Percentiles rank a stretch among this genome's conserved stretches.
These are phyloP conservation scores for Carpinus fangiana DNA, from an alignment of 306 rosid genomes.

Conservation along the genomic window DNA sequence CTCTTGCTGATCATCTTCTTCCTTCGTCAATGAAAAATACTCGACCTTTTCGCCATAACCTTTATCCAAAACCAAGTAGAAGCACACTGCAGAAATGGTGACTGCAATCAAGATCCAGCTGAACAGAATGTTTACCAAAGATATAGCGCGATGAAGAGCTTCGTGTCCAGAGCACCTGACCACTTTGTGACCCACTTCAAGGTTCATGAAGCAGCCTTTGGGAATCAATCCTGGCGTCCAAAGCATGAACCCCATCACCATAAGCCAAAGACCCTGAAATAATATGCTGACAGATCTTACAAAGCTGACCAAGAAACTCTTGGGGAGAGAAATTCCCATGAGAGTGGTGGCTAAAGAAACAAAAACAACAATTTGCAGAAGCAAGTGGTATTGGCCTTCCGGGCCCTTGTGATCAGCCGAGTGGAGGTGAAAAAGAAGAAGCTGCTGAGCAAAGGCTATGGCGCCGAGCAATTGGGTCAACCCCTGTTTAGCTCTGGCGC, in stretches of 20 bases:
- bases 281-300: constrained; percentile 57
- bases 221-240: constrained; percentile 66
- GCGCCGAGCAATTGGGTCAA: constrained; percentile 60
- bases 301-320: constrained; percentile 59
- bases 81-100: constrained; percentile 38
- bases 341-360: constrained; percentile 52
- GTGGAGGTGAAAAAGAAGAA: constrained; percentile 75
- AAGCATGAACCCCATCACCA: constrained; percentile 62
- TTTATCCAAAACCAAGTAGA: constrained; percentile 47
- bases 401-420: constrained; percentile 81
- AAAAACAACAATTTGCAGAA: constrained; percentile 47
- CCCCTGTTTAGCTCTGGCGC: constrained; percentile 7
- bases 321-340: constrained; percentile 48
- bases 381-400: constrained; percentile 76
- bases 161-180: constrained; percentile 47
- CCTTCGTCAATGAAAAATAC: constrained; percentile 44
- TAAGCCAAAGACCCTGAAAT: constrained; percentile 76
- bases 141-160: constrained; percentile 59
- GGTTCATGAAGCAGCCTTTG: constrained; percentile 64
- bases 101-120: constrained; percentile 62
- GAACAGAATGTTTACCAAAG: constrained; percentile 63
- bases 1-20: constrained; percentile 33
- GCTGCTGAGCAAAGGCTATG: constrained; percentile 64
- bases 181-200: constrained; percentile 62
- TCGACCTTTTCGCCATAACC: constrained; percentile 29